These are phyloP conservation scores for Fraxinus greggii DNA, from an alignment of 305 asterid species.

Conservation along the genomic window DNA sequence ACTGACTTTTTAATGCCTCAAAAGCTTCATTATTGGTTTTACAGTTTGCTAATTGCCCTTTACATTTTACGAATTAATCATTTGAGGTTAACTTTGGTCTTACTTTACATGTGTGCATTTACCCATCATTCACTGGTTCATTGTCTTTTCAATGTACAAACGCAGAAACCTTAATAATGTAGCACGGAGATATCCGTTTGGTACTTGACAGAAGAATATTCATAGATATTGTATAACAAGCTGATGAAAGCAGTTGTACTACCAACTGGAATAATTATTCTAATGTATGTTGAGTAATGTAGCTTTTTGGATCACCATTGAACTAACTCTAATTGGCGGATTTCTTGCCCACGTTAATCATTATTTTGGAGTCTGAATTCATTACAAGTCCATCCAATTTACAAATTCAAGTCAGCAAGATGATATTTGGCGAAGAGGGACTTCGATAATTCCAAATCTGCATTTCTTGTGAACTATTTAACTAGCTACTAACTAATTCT, in stretches of 20 bases:
- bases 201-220: neutral
- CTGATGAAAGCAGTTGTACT: neutral
- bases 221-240: neutral
- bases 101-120: neutral
- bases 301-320: neutral
- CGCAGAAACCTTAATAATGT: neutral
- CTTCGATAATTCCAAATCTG: neutral
- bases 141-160: neutral
- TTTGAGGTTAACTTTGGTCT: constrained; percentile 9
- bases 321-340: neutral
- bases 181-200: neutral
- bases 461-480: neutral
- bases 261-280: neutral
- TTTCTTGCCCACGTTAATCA: neutral
- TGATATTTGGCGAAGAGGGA: neutral
- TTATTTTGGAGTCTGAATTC: neutral
- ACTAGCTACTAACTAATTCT: neutral
- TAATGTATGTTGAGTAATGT: neutral
- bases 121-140: neutral
- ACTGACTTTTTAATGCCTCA: constrained; percentile 33
- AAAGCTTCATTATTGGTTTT: constrained; percentile 36
- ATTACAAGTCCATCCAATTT: neutral
- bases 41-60: constrained; percentile 33
- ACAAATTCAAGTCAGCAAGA: neutral
- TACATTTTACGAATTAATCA: constrained; percentile 21